Conservation (phyloP, 139 green algal species). For the Zygnema cylindricum region DNA sequence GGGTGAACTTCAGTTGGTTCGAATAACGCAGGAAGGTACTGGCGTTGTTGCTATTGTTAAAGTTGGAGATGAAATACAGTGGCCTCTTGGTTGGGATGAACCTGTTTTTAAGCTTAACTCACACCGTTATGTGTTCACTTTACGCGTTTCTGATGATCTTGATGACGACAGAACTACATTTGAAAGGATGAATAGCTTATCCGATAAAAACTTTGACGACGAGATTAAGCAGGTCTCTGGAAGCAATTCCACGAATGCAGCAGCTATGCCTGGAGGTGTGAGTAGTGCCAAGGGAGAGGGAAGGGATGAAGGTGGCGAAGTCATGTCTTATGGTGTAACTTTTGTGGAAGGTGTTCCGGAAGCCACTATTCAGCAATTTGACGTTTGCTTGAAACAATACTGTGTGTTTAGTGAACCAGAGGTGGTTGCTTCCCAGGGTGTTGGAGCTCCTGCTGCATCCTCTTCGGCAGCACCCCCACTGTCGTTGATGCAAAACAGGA, state of each 20-base stretch:
- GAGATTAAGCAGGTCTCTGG: not conserved
- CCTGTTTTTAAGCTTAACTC: conserved; percentile 3
- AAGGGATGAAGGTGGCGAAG: not conserved
- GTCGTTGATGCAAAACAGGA: not conserved
- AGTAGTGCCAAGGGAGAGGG: not conserved
- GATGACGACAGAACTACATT: not conserved
- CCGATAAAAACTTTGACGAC: too few species aligned
- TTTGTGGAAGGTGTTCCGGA: not conserved
- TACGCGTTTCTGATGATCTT: not conserved
- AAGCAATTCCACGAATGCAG: too few species aligned
- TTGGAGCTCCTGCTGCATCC: not conserved
- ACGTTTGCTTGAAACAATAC: conserved; percentile 1
- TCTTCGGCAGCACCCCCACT: not conserved
- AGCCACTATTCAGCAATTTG: not conserved
- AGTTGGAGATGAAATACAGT: conserved; percentile 1
- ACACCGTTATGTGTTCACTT: conserved; percentile 10
- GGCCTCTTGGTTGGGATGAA: conserved; percentile 16
- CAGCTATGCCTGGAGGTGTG: not conserved
- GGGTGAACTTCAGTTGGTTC: not conserved
- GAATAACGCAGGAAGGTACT: not conserved
- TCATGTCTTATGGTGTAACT: conserved; percentile 26
- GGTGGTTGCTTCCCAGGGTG: conserved; percentile 2
- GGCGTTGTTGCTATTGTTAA: conserved; percentile 3
- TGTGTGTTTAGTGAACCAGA: conserved; percentile 18
- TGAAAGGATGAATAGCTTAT: not conserved